phyloP scores from a whole-genome alignment of 495 filamentous ascomycete species.

The Elasticomyces elasticus region DNA sequence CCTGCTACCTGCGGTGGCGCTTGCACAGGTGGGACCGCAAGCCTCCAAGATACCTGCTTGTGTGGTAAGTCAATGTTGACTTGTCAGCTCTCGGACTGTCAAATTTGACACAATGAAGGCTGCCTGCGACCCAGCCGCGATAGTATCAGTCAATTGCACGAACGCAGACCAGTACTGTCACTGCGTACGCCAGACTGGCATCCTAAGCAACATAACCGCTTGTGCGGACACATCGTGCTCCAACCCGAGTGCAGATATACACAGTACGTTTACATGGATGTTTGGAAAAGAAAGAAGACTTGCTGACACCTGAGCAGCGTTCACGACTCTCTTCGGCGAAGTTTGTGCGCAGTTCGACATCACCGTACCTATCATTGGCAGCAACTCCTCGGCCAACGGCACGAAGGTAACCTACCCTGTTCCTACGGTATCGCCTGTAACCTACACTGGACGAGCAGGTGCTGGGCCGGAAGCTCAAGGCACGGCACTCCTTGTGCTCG shows the following conservation, averaged over 20 bases:
- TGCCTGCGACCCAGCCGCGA: slow-evolving; percentile 8
- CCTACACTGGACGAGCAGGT: slow-evolving; percentile 1
- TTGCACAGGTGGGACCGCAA: slow-evolving; percentile 4
- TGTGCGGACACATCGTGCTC: slow-evolving; percentile 5
- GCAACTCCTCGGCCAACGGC: slow-evolving; percentile 1
- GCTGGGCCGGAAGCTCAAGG: not conserved
- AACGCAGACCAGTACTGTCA: slow-evolving; percentile 11
- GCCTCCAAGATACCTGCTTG: slow-evolving; percentile 5
- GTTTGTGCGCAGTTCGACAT: slow-evolving; percentile 7
- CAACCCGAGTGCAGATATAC: slow-evolving; percentile 5
- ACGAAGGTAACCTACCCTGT: slow-evolving; percentile 3
- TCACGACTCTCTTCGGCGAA: slow-evolving; percentile 8
- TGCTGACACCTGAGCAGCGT: not conserved
- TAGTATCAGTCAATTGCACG: slow-evolving; percentile 8
- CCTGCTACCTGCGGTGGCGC: not conserved
- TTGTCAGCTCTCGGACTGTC: not conserved
- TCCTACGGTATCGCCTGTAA: not conserved
- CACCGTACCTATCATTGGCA: slow-evolving; percentile 4
- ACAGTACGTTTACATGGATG: not conserved
- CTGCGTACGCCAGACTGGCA: slow-evolving; percentile 6
- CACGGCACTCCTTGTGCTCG: not conserved
- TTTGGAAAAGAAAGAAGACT: not conserved
- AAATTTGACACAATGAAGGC: not conserved
- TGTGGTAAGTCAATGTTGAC: not conserved
- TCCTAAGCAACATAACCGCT: slow-evolving; percentile 1